Evolutionary conservation across 768 basidiomycete genomes (phyloP).

Genomic region (Cystofilobasidium bisporidii): DNA sequence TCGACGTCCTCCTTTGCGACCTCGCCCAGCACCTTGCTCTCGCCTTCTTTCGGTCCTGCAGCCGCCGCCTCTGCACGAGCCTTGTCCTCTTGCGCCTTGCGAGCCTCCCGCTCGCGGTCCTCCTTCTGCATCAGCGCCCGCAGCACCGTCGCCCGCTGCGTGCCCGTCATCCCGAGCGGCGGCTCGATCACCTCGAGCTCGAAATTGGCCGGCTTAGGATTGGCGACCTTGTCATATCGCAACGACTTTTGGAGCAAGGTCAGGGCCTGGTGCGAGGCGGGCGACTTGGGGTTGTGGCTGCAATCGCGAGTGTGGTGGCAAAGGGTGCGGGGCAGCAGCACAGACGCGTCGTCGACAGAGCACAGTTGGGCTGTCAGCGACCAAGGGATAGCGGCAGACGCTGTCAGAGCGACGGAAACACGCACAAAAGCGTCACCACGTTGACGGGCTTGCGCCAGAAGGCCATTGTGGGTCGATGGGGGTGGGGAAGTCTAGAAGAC

Average conservation of each 20-base stretch:
- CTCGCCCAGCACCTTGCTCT: neutral
- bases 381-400: neutral
- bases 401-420: neutral
- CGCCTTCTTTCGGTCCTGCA: neutral
- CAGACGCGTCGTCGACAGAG: neutral
- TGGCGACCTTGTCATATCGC: slow-evolving; percentile 17
- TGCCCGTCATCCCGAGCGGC: slow-evolving; percentile 20
- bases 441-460: slow-evolving; percentile 6
- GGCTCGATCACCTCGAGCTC: slow-evolving; percentile 25
- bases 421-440: slow-evolving; percentile 22
- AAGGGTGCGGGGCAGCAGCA: too few relatives aligned
- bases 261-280: slow-evolving; percentile 17
- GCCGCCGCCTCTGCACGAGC: neutral
- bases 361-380: neutral
- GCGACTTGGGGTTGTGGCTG: slow-evolving; percentile 22
- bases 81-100: neutral
- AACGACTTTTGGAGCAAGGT: slow-evolving; percentile 12
- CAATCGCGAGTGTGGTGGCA: neutral
- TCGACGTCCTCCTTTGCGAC: slow-evolving; percentile 4
- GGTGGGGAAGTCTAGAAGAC: neutral
- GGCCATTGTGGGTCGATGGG: neutral
- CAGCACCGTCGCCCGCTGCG: slow-evolving; percentile 17
- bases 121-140: neutral
- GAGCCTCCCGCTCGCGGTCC: neutral
- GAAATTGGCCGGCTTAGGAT: slow-evolving; percentile 19